phyloP scores from a whole-genome alignment of 106 monocot genomes.

The Iris macrosiphon region DNA sequence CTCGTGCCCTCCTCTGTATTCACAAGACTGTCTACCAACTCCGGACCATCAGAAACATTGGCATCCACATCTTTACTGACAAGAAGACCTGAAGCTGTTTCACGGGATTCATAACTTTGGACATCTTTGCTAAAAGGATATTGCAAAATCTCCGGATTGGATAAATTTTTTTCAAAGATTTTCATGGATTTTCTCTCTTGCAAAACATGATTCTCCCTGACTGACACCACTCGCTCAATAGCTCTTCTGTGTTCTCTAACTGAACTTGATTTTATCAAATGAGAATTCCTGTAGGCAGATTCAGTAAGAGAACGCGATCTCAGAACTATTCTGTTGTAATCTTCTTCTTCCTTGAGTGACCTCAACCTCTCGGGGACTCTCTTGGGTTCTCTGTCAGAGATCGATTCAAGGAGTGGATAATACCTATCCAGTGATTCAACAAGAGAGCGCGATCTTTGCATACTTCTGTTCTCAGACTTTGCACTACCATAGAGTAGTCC shows the following conservation, averaged over 20 bases:
- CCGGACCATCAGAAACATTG: neutral
- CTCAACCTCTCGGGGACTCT: constrained; percentile 8
- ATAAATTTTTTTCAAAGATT: constrained; percentile 18
- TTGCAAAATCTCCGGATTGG: constrained; percentile 13
- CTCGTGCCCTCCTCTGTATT: neutral
- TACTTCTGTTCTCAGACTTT: neutral
- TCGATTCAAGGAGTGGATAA: constrained; percentile 20
- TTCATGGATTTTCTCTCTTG: constrained; percentile 5
- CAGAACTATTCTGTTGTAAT: constrained; percentile 1
- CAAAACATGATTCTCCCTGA: constrained; percentile 9
- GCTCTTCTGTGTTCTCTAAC: constrained; percentile 13
- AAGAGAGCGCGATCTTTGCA: constrained; percentile 25
- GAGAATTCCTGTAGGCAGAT: constrained; percentile 40
- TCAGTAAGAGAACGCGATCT: constrained; percentile 39
- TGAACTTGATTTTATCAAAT: constrained; percentile 30
- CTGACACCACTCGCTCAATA: constrained; percentile 11
- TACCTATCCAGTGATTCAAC: constrained; percentile 37
- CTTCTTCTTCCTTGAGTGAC: neutral
- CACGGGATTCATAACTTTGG: constrained; percentile 3
- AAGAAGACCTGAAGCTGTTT: neutral
- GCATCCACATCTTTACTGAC: neutral
- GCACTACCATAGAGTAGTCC: neutral
- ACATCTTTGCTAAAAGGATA: constrained; percentile 14
- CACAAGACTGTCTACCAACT: neutral
- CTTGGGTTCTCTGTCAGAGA: constrained; percentile 16